These are phyloP conservation scores for Sungouiozyma ichnusensis DNA, from an alignment of 805 yeast species.

Conservation along the genomic window DNA sequence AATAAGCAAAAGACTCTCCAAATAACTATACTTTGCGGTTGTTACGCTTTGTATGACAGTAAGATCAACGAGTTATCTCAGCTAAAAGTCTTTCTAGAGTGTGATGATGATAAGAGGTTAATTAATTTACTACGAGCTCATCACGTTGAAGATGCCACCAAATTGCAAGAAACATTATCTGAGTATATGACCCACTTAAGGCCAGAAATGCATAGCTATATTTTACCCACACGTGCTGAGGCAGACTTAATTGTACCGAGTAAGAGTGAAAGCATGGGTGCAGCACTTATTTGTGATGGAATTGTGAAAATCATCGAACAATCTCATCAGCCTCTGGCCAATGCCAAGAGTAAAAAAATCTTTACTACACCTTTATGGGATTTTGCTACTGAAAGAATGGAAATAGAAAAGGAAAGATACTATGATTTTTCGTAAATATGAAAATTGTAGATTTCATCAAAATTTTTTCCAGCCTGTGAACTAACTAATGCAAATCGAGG, in stretches of 20 bases:
- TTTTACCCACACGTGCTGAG: conserved; percentile 22
- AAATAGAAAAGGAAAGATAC: conserved; percentile 25
- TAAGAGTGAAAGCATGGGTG: conserved; percentile 19
- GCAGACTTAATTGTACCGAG: conserved; percentile 28
- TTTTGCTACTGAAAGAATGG: conserved; percentile 23
- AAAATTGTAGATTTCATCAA: too few species aligned
- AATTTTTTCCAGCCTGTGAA: too few species aligned
- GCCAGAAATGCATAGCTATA: conserved; percentile 23
- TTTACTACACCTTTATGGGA: conserved; percentile 15
- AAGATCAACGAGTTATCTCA: conserved; percentile 45
- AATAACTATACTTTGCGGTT: conserved; percentile 55
- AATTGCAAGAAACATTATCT: conserved; percentile 14
- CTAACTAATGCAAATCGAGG: too few species aligned
- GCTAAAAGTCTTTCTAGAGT: conserved; percentile 64
- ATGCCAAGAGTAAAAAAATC: too few species aligned
- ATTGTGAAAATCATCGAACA: conserved; percentile 21
- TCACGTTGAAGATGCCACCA: conserved; percentile 8
- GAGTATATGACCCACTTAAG: conserved; percentile 25
- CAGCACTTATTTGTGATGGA: conserved; percentile 25
- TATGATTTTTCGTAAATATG: conserved; percentile 19
- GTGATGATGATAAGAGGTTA: conserved; percentile 76
- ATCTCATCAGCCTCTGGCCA: conserved; percentile 5
- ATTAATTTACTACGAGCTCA: conserved; percentile 55
- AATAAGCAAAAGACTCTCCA: conserved; percentile 1
- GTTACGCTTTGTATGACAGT: conserved; percentile 65